Base-by-base conservation (phyloP, 129 eudicot species). In the Centella asiatica region DNA sequence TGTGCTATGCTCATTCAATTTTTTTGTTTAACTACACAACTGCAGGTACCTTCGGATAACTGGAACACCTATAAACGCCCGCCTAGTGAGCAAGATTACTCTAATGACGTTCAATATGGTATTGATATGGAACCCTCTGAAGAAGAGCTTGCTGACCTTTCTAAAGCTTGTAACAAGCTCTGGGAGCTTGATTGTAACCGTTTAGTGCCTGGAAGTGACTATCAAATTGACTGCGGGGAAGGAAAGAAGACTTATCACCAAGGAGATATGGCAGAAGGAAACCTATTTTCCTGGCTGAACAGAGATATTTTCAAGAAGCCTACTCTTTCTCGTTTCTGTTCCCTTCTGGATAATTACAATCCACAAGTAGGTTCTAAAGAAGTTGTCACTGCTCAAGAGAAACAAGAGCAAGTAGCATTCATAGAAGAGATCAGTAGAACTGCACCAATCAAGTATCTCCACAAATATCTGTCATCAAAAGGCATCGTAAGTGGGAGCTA, bases 341-440 rank as follows among this genome's bases (percentile, higher is more conserved):
- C 95, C 1, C 95, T 93, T 60, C 76, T 93, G 23, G 99, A 93
- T 57, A 93, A 93, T 51, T 93, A 93, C 67, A 87, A 93, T 72
- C 99, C 99, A 71, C 81, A 93, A 27, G 80, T 78, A 70, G 99
- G 99, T 70, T 78, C 57, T 52, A 93, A 87, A 72, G 99, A 93
- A 75, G 75, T 64, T 58, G 86, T 93, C 46, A 87, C 99, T 29
- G 39, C 82, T 74, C 70, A 93, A 76, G 99, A 93, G 79, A 84
- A 63, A 67, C 92, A 82, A 76, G 99, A 93, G 72, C 80, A 93
- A 68, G 78, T 62, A 71, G 96, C 96, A 28, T 93, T 93, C 34
- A 78, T 87, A 2, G 99, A 93, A 78, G 99, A 93, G 79, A 87
- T 93, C 1, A 80, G 95, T 70, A 85, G 96, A 78, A 93, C 99